These are phyloP conservation scores for Raffaelea arxii DNA, from an alignment of 2,329 filamentous ascomycete species.

Conservation along the genomic window DNA sequence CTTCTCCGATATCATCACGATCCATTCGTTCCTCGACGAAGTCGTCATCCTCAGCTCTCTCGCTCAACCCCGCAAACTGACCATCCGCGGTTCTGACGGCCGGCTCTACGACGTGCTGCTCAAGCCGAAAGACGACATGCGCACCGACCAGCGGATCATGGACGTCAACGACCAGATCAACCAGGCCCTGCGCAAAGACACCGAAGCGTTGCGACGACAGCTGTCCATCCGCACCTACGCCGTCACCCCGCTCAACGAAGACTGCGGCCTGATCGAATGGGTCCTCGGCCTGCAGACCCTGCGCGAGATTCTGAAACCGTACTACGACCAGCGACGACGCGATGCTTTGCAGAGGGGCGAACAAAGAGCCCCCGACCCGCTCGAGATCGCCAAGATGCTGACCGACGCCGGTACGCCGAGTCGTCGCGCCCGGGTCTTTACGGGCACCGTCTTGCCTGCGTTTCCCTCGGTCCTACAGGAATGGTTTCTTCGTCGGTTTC, in stretches of 20 bases:
- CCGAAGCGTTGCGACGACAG: conserved; percentile 80
- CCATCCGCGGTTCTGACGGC: conserved; percentile 80
- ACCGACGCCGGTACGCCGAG: conserved; percentile 51
- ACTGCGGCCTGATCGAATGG: conserved; percentile 98
- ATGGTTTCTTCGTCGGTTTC: conserved; percentile 95
- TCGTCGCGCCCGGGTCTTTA: conserved; percentile 61
- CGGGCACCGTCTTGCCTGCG: conserved; percentile 48
- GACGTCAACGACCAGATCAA: conserved; percentile 99
- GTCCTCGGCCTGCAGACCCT: conserved; percentile 92
- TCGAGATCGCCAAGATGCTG: conserved; percentile 51
- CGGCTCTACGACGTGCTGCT: conserved; percentile 82
- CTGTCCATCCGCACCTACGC: conserved; percentile 96
- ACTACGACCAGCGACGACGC: conserved; percentile 53
- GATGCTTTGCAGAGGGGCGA: conserved; percentile 65
- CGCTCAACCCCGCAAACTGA: conserved; percentile 84
- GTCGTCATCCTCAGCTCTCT: conserved; percentile 85
- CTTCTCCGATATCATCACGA: conserved; percentile 74
- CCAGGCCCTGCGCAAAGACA: conserved; percentile 79
- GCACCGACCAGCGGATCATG: conserved; percentile 97
- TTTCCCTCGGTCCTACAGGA: conserved; percentile 81
- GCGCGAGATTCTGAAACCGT: conserved; percentile 63
- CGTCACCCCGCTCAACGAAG: conserved; percentile 92
- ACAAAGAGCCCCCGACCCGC: conserved; percentile 60
- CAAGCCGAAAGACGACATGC: conserved; percentile 95
- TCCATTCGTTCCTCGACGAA: conserved; percentile 72